Conservation (phyloP, 2,329 filamentous ascomycete species). For the Ophiostoma pallidulum region DNA sequence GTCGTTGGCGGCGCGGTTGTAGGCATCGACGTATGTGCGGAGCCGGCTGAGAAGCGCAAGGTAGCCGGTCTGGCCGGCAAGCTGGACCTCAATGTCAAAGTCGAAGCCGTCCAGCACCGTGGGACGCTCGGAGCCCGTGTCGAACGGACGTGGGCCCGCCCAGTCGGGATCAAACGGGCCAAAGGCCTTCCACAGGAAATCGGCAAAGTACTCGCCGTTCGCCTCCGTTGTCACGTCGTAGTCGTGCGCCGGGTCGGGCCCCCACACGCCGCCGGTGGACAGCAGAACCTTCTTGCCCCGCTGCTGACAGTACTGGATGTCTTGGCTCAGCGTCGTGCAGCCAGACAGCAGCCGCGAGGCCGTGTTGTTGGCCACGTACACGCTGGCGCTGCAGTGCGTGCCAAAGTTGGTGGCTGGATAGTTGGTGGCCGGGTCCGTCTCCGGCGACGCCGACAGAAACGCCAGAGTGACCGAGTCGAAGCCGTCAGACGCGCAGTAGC, state of each 20-base stretch:
- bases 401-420: slow-evolving; percentile 7
- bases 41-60: slow-evolving; percentile 3
- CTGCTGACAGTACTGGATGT: slow-evolving; percentile 7
- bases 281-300: slow-evolving; percentile 2
- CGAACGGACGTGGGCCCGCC: slow-evolving; percentile 6
- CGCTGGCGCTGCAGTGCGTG: background rate
- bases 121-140: background rate
- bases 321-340: background rate
- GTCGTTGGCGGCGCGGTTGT: background rate
- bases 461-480: slow-evolving; percentile 6
- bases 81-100: slow-evolving; percentile 6
- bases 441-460: slow-evolving; percentile 3
- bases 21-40: background rate
- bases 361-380: slow-evolving; percentile 1
- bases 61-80: background rate
- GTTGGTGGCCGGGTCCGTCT: slow-evolving; percentile 4
- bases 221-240: slow-evolving; percentile 6
- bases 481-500: slow-evolving; percentile 4
- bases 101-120: slow-evolving; percentile 7
- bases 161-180: background rate
- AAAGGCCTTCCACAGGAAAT: slow-evolving; percentile 7
- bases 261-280: slow-evolving; percentile 4
- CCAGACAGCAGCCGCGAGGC: slow-evolving; percentile 1
- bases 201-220: slow-evolving; percentile 7
- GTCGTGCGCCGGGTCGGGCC: background rate